A percentile compares a stretch with the other conserved stretches of the same genome.
Conservation (phyloP, 352 stramenopile genomes). For the Phytophthora megakarya region DNA sequence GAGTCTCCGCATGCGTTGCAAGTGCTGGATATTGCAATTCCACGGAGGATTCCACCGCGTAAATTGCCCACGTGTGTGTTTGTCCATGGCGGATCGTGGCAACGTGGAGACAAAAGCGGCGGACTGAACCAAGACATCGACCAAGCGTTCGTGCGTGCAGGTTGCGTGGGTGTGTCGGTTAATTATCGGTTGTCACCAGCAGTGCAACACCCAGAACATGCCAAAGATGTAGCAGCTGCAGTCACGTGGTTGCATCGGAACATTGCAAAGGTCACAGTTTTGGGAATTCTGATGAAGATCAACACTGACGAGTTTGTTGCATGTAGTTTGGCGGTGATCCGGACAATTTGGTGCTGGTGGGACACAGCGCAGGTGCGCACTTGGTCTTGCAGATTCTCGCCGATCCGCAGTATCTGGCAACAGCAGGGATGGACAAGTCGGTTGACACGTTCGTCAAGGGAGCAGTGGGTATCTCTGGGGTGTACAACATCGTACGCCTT, state of each 20-base stretch:
- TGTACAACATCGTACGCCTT: constrained; percentile 87
- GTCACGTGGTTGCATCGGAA: constrained; percentile 70
- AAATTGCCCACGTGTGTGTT: constrained; percentile 78
- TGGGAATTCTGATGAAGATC: background rate
- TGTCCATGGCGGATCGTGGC: constrained; percentile 84
- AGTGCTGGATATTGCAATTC: constrained; percentile 71
- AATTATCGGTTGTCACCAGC: constrained; percentile 86
- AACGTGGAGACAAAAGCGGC: constrained; percentile 80
- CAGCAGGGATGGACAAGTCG: constrained; percentile 38
- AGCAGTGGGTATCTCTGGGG: constrained; percentile 77
- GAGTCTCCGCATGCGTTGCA: constrained; percentile 50
- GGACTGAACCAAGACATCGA: constrained; percentile 69
- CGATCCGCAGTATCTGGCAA: constrained; percentile 55
- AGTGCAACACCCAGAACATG: constrained; percentile 74
- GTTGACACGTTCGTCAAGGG: constrained; percentile 50
- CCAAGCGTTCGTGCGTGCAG: constrained; percentile 55
- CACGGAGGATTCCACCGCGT: constrained; percentile 29
- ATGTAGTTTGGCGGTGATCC: constrained; percentile 75
- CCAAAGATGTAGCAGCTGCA: constrained; percentile 61
- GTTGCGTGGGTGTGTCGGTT: constrained; percentile 65
- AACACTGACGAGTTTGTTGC: constrained; percentile 13
- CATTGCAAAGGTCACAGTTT: constrained; percentile 57
- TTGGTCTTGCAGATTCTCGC: constrained; percentile 73
- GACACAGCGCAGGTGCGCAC: constrained; percentile 82
- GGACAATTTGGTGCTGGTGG: constrained; percentile 60